Evolutionary conservation across 2,329 filamentous ascomycete species (phyloP), one percentile per base, ranked within the genome.

Genomic region (Penicillium vulpinum): DNA sequence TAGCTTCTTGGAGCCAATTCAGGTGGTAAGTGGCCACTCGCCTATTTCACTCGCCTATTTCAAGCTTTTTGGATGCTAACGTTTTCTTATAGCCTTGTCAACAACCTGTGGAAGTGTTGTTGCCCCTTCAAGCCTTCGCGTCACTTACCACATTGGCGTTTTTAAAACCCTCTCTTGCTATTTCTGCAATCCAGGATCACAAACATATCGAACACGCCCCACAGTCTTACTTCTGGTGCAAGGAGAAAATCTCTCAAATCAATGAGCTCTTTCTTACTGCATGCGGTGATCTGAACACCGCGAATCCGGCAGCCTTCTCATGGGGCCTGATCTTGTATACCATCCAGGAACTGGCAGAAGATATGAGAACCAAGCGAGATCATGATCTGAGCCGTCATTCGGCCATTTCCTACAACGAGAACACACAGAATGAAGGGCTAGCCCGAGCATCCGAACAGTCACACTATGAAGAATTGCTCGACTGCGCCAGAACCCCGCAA

Each of bases 241-340:
- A 86, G 3, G 82, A 85, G 7, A 84, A 89, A 21, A 80, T 96
- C n/a, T 82, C 85, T 47, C 83, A 87, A 52, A 83, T 96, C 15
- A 91, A 93, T 64, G 83, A 83, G 51, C 83, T 88, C n/a, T 80
- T 96, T 33, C 75, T 88, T 24, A 78, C 80, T 54, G 84, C 86
- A 13, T 80, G 80, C 28, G 70, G 75, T 21, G 82, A 82, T 16
- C 79, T 84, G n/a, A 78, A 80, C 36, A 84, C 85, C 35, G 89
- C 89, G 21, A 86, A 85, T 54, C 90, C 91, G 1, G 85, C 90
- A 18, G 83, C 91, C 21, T 89, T 95, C 63, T 85, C 89, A 3
- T 97, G 92, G 92, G 86, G 88, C 4, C 79, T 93, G 46, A 83
- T 96, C 26, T 79, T 92, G 10, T 84, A 89, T 66, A 81, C 83